Evolutionary conservation across 2,329 filamentous ascomycete species (phyloP).

Genomic region (Xylaria sp.): DNA sequence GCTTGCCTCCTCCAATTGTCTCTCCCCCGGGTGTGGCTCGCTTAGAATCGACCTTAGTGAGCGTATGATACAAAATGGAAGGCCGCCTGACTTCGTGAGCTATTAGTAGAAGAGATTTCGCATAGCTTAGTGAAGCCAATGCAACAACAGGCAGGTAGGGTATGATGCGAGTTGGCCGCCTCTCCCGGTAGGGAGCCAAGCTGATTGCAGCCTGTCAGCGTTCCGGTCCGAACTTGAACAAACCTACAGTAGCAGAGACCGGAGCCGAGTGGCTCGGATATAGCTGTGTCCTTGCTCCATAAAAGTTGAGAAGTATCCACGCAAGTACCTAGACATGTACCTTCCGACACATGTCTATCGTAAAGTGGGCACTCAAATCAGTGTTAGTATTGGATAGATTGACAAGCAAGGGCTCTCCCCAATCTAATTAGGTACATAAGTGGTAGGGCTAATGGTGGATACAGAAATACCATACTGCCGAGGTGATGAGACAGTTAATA

Average conservation of each 20-base stretch:
- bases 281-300: constrained; percentile 13
- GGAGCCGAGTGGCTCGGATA: constrained; percentile 5
- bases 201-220: neutral
- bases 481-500: no score
- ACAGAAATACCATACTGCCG: no score
- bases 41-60: no score
- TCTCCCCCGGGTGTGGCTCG: no score
- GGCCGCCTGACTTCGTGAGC: neutral
- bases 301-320: neutral
- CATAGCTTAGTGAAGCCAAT: no score
- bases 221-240: neutral
- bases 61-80: neutral
- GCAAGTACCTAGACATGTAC: neutral
- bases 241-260: neutral
- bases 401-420: no score
- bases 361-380: no score
- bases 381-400: no score
- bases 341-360: neutral
- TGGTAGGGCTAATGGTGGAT: no score
- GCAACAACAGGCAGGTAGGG: no score
- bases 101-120: neutral
- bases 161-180: neutral
- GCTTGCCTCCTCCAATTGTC: no score
- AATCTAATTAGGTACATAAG: no score
- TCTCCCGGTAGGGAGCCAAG: neutral